These are phyloP conservation scores for Clonostachys rosea DNA, from an alignment of 2,329 filamentous ascomycete genomes.

Conservation along the genomic window DNA sequence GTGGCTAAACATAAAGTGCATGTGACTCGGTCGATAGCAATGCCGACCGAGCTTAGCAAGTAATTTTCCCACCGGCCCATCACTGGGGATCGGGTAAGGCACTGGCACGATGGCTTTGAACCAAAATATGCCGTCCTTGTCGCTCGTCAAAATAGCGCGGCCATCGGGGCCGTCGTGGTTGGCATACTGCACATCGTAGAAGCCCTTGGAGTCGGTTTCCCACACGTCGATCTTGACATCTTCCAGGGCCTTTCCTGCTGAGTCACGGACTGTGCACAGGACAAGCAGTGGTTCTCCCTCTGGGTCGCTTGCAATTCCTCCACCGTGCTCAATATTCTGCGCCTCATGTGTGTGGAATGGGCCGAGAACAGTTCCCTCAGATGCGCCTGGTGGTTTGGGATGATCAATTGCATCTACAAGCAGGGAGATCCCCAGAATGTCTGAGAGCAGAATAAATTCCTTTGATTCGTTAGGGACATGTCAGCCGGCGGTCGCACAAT, in stretches of 20 bases:
- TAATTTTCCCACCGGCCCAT: conserved; percentile 75
- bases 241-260: conserved; percentile 50
- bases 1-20: conserved; percentile 88
- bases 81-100: conserved; percentile 77
- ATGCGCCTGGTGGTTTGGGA: conserved; percentile 62
- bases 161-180: conserved; percentile 38
- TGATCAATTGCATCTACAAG: conserved; percentile 75
- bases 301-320: conserved; percentile 56
- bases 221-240: conserved; percentile 70
- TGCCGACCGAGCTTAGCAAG: conserved; percentile 61
- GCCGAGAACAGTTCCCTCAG: conserved; percentile 71
- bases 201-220: conserved; percentile 72
- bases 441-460: conserved; percentile 74
- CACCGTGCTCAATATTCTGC: conserved; percentile 43
- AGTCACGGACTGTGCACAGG: conserved; percentile 61
- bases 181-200: conserved; percentile 71
- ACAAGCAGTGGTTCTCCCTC: conserved; percentile 63
- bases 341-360: conserved; percentile 79
- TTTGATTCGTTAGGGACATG: conserved; percentile 16
- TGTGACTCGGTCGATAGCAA: conserved; percentile 70
- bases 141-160: conserved; percentile 17
- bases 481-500: no score
- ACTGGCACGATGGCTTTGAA: conserved; percentile 82
- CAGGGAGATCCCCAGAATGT: conserved; percentile 69
- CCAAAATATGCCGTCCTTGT: conserved; percentile 46